Conservation (phyloP, 129 eudicot genomes). For the Flaveria trinervia region DNA sequence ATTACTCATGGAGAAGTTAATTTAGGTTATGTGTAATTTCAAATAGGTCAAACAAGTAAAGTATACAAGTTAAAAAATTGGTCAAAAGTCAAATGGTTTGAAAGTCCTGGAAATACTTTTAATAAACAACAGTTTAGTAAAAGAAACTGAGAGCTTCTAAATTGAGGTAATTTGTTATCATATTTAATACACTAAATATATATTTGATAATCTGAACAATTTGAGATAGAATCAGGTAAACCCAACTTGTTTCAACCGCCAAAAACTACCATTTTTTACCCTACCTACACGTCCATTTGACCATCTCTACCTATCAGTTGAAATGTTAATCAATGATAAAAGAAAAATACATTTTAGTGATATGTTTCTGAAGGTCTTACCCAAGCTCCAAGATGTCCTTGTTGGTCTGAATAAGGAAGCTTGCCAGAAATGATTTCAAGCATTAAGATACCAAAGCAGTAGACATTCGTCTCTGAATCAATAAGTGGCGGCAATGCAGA, state of each 20-base stretch:
- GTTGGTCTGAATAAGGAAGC: constrained; percentile 56
- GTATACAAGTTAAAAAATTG: neutral
- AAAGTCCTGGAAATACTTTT: neutral
- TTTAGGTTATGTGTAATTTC: neutral
- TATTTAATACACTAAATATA: neutral
- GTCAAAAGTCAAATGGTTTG: neutral
- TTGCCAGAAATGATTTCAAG: constrained; percentile 80
- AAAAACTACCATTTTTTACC: neutral
- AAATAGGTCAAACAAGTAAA: neutral
- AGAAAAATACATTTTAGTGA: neutral
- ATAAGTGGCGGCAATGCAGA: constrained; percentile 49
- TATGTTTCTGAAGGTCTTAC: constrained; percentile 39
- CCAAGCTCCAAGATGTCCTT: constrained; percentile 56
- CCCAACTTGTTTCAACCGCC: neutral
- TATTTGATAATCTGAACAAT: neutral
- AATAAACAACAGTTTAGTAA: neutral
- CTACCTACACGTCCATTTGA: neutral
- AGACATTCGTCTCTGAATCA: constrained; percentile 62
- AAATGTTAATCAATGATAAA: neutral
- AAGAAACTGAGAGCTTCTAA: neutral
- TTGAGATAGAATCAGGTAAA: neutral
- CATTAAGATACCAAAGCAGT: constrained; percentile 74
- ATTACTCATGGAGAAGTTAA: neutral
- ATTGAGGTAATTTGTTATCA: neutral
- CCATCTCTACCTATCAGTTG: neutral